phyloP scores from a whole-genome alignment of 176 grass and related monocot species.

The Avena atlantica region DNA sequence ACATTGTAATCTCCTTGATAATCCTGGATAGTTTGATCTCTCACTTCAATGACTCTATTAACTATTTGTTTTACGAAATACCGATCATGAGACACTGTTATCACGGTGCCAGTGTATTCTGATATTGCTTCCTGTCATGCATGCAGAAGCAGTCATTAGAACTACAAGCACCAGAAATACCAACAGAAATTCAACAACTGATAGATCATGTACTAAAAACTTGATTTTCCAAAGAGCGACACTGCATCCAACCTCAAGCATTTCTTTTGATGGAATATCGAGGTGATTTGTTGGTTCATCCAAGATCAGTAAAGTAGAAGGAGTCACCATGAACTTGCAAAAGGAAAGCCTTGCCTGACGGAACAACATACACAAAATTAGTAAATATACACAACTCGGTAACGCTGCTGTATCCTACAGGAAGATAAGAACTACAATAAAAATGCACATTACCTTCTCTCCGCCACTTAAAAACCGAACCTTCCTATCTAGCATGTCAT shows the following conservation, averaged over 20 bases:
- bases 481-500: slow-evolving; percentile 97
- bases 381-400: slow-evolving; percentile 24
- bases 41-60: slow-evolving; percentile 95
- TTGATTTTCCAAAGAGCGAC: slow-evolving; percentile 18
- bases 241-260: slow-evolving; percentile 79
- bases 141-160: slow-evolving; percentile 30
- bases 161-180: slow-evolving; percentile 37
- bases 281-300: slow-evolving; percentile 99
- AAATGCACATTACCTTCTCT: slow-evolving; percentile 75
- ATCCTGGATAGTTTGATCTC: slow-evolving; percentile 78
- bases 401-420: not conserved
- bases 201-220: slow-evolving; percentile 3
- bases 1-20: slow-evolving; percentile 98
- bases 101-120: slow-evolving; percentile 84
- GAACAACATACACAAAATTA: slow-evolving; percentile 24
- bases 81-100: slow-evolving; percentile 97
- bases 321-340: slow-evolving; percentile 99
- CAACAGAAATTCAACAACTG: slow-evolving; percentile 8
- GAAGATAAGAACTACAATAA: slow-evolving; percentile 13
- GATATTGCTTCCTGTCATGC: slow-evolving; percentile 90
- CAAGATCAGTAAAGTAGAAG: slow-evolving; percentile 93
- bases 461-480: slow-evolving; percentile 90
- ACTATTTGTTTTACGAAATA: slow-evolving; percentile 98
- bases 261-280: slow-evolving; percentile 99
- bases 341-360: slow-evolving; percentile 90